These are phyloP conservation scores for Boletus rufocinnamomeus DNA, from an alignment of 768 basidiomycete species.

Conservation along the genomic window DNA sequence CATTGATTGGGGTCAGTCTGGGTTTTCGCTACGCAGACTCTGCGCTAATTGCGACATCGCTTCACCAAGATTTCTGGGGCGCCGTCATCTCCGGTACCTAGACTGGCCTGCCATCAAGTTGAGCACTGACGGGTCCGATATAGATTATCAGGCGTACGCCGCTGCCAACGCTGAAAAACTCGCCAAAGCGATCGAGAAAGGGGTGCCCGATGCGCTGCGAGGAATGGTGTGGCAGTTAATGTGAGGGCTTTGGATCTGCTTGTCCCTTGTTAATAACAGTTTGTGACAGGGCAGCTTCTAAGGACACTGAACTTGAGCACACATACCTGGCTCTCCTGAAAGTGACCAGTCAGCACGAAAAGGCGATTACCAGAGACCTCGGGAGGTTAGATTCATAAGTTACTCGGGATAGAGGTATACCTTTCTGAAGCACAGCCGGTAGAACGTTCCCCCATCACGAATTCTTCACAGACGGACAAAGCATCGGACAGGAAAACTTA, in stretches of 20 bases:
- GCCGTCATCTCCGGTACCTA: constrained; percentile 79
- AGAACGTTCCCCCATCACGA: constrained; percentile 97
- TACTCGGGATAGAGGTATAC: constrained; percentile 2
- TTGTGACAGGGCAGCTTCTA: constrained; percentile 80
- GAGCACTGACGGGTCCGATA: constrained; percentile 7
- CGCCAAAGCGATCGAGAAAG: constrained; percentile 86
- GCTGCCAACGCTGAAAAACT: constrained; percentile 74
- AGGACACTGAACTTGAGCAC: constrained; percentile 82
- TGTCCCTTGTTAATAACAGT: constrained; percentile 15
- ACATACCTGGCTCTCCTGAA: constrained; percentile 82
- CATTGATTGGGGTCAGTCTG: constrained; percentile 76
- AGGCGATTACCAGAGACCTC: constrained; percentile 90
- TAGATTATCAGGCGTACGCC: constrained; percentile 90
- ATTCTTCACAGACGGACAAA: constrained; percentile 92
- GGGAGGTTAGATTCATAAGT: constrained; percentile 55
- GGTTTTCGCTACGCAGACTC: neutral
- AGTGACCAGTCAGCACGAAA: constrained; percentile 86
- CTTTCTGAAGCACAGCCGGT: constrained; percentile 14
- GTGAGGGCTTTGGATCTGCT: constrained; percentile 41
- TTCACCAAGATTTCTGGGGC: constrained; percentile 85
- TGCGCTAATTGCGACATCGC: constrained; percentile 8
- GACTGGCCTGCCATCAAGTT: neutral
- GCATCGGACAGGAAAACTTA: constrained; percentile 94
- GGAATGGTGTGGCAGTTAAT: constrained; percentile 99
- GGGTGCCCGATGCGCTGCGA: constrained; percentile 83